Evolutionary conservation across 768 basidiomycete genomes (phyloP).

Genomic region (Psilocybe sp.): DNA sequence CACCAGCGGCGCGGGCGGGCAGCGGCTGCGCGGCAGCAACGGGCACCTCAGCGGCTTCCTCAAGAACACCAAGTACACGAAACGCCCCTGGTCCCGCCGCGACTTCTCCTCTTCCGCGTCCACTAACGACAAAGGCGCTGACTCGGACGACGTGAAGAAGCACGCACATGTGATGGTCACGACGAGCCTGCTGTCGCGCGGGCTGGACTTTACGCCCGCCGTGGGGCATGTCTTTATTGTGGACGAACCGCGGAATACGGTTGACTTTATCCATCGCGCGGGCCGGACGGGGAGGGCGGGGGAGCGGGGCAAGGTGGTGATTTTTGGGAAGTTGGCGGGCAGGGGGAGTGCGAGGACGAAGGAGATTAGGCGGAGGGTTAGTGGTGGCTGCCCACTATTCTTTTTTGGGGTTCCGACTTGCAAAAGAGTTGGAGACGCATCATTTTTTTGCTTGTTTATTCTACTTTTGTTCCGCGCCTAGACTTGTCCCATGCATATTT

Average conservation of each 20-base stretch:
- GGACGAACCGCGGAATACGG: conserved; percentile 85
- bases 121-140: conserved; percentile 2
- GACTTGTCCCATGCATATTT: too few relatives aligned
- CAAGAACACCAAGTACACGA: too few relatives aligned
- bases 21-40: conserved; percentile 39
- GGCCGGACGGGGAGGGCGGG: conserved; percentile 82
- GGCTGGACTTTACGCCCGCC: conserved; percentile 79
- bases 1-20: conserved; percentile 70
- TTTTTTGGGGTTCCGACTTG: too few relatives aligned
- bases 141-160: conserved; percentile 22
- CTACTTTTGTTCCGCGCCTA: too few relatives aligned
- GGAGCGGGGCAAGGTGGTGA: conserved; percentile 62
- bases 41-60: conserved; percentile 78
- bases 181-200: conserved; percentile 87
- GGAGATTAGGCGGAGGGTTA: conserved; percentile 50
- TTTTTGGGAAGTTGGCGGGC: conserved; percentile 71
- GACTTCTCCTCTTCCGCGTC: conserved; percentile 8
- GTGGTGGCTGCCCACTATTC: conserved; percentile 14
- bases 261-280: conserved; percentile 91
- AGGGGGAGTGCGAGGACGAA: conserved; percentile 53
- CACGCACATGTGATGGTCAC: conserved; percentile 76
- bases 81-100: too few relatives aligned
- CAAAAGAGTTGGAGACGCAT: too few relatives aligned
- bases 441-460: too few relatives aligned
- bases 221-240: conserved; percentile 84